A percentile compares a stretch with the other conserved stretches of the same genome.
These are phyloP conservation scores for Gentiana straminea DNA, from an alignment of 257 asterid species.

Conservation along the genomic window DNA sequence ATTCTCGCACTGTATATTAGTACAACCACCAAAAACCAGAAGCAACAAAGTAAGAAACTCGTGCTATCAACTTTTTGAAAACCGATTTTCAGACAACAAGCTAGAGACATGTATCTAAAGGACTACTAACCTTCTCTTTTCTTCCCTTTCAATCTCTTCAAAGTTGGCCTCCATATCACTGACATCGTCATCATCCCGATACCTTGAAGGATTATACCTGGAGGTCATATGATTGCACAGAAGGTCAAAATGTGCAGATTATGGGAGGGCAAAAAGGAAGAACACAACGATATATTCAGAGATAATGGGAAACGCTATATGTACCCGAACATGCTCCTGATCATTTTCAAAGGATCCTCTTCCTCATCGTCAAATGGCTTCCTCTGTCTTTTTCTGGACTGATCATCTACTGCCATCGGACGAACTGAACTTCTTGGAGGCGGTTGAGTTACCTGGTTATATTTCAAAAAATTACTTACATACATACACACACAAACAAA, in stretches of 20 bases:
- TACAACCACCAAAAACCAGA: neutral
- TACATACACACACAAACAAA: too few relatives aligned
- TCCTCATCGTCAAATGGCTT: conserved; percentile 39
- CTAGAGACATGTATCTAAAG: neutral
- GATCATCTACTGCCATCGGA: conserved; percentile 20
- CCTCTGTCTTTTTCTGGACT: conserved; percentile 41
- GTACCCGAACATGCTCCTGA: conserved; percentile 65
- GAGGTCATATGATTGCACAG: conserved; percentile 3
- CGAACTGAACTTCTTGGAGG: conserved; percentile 31
- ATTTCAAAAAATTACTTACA: neutral
- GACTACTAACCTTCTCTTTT: conserved; percentile 54
- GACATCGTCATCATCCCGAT: conserved; percentile 47
- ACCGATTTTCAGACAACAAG: neutral
- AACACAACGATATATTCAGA: neutral
- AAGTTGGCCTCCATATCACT: conserved; percentile 82
- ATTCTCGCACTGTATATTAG: conserved; percentile 39
- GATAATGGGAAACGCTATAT: neutral
- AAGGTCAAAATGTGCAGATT: neutral
- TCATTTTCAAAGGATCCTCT: conserved; percentile 30
- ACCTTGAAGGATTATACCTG: conserved; percentile 64
- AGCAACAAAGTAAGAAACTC: too few relatives aligned
- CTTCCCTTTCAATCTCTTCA: conserved; percentile 59
- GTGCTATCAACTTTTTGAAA: neutral
- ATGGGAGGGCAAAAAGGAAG: neutral
- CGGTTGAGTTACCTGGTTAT: conserved; percentile 38